phyloP scores from a whole-genome alignment of 2,329 filamentous ascomycete species.

The Talaromyces verruculosus region DNA sequence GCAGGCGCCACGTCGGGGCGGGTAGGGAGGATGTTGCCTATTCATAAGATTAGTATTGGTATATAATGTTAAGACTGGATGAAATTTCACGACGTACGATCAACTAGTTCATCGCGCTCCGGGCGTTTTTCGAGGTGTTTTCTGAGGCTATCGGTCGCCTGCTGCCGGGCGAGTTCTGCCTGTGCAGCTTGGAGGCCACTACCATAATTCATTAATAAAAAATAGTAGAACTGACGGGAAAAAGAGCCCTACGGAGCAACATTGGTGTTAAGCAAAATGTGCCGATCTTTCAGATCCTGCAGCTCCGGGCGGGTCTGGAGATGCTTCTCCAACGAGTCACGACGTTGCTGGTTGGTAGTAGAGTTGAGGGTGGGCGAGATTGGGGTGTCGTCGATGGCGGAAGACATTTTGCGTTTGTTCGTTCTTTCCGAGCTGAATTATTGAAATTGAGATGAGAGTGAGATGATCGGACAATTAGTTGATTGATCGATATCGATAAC shows the following conservation, averaged over 20 bases:
- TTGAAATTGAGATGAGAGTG: neutral
- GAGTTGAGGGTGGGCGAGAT: conserved; percentile 54
- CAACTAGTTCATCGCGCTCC: conserved; percentile 72
- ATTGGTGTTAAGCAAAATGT: conserved; percentile 67
- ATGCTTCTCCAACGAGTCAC: conserved; percentile 71
- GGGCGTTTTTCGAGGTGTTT: conserved; percentile 64
- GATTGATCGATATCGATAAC: conserved; percentile 19
- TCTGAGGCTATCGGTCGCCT: conserved; percentile 62
- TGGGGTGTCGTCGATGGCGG: conserved; percentile 56
- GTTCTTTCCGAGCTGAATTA: neutral
- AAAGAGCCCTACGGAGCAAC: conserved; percentile 58
- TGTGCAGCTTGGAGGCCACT: conserved; percentile 63
- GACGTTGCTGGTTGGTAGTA: conserved; percentile 49
- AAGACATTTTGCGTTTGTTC: conserved; percentile 3
- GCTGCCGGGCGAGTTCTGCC: conserved; percentile 65
- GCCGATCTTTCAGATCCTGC: conserved; percentile 66
- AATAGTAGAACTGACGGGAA: neutral
- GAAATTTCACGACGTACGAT: conserved; percentile 58
- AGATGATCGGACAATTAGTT: neutral
- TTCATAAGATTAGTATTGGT: neutral
- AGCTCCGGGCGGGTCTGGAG: conserved; percentile 67
- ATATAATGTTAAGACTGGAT: neutral
- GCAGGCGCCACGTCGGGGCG: conserved; percentile 70
- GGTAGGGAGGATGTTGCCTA: conserved; percentile 83
- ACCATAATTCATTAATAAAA: neutral